phyloP scores from a whole-genome alignment of 257 asterid species.

The Plectranthus barbatus region DNA sequence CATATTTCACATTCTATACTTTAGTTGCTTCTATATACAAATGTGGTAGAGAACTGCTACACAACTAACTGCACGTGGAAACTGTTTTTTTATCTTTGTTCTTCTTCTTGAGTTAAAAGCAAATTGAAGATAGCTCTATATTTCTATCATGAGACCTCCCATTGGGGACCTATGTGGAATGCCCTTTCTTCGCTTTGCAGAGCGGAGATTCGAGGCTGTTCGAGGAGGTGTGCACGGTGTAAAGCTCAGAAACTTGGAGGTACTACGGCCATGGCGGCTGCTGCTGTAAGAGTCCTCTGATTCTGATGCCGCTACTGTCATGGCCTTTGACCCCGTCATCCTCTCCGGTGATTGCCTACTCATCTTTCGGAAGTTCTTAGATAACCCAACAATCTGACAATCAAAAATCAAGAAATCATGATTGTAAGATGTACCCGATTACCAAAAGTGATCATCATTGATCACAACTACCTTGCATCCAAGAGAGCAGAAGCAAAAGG shows the following conservation, averaged over 20 bases:
- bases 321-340: too few species aligned
- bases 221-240: conserved; percentile 79
- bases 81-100: too few species aligned
- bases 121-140: conserved; percentile 7
- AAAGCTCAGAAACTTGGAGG: conserved; percentile 41
- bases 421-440: too few species aligned
- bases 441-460: too few species aligned
- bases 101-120: too few species aligned
- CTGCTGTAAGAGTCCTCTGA: conserved; percentile 58
- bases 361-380: conserved; percentile 33
- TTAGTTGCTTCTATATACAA: too few species aligned
- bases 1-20: too few species aligned
- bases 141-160: conserved; percentile 47
- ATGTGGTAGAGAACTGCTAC: too few species aligned
- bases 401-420: not conserved
- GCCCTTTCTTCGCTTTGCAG: conserved; percentile 77
- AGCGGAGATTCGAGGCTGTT: conserved; percentile 37
- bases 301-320: too few species aligned
- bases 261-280: conserved; percentile 31
- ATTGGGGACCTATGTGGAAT: conserved; percentile 85
- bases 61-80: too few species aligned
- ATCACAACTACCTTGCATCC: not conserved
- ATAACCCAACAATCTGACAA: conserved; percentile 60
- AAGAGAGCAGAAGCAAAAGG: not conserved
- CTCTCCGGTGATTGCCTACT: conserved; percentile 17